Evolutionary conservation across 1,139 yeast genomes (phyloP), one percentile per base, ranked within the genome.

Genomic region (Saccharomycopsis phalli): DNA sequence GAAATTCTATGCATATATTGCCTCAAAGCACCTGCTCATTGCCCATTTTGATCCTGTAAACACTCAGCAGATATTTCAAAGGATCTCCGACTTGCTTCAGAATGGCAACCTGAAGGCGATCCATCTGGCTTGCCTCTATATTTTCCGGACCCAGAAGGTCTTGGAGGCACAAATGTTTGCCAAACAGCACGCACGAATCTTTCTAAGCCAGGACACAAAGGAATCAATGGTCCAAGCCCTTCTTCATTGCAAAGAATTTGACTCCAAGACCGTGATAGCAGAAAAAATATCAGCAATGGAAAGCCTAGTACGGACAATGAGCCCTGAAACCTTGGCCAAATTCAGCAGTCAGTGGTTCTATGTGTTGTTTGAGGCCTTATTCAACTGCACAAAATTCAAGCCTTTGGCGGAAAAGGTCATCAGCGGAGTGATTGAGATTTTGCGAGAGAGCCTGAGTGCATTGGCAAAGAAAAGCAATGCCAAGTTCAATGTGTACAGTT

Each of bases 131-230:
- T 44, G 34, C 18, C 20, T 41, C 5, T 17, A 36, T 3, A 22
- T 41, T 6, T 25, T 44, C 5, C 36, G 37, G 22, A 40, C 38
- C 32, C 47, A 44, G 30, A 29, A 42, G 19, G 22, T 44, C 5
- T 32, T 39, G 4, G 23, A 33, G 8, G 23, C 13, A 7, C 46
- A 42, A 27, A 35, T 26, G 16, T 28, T 32, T 14, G n/a, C n/a
- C n/a, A n/a, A n/a, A n/a, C n/a, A n/a, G n/a, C n/a, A n/a, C n/a
- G n/a, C n/a, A n/a, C n/a, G n/a, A n/a, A n/a, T n/a, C n/a, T 23
- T 31, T 19, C 32, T 13, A 6, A 5, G 10, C 11, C 4, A 8
- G 6, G 25, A 16, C 4, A 7, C 7, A 10, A 33, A 14, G 36
- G 46, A 42, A 27, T 31, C 34, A 31, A 34, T 42, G 28, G 8